A percentile compares a stretch with the other conserved stretches of the same genome.
These are phyloP conservation scores for Pharus latifolius DNA, from an alignment of 176 grass and related monocot species.

Conservation along the genomic window DNA sequence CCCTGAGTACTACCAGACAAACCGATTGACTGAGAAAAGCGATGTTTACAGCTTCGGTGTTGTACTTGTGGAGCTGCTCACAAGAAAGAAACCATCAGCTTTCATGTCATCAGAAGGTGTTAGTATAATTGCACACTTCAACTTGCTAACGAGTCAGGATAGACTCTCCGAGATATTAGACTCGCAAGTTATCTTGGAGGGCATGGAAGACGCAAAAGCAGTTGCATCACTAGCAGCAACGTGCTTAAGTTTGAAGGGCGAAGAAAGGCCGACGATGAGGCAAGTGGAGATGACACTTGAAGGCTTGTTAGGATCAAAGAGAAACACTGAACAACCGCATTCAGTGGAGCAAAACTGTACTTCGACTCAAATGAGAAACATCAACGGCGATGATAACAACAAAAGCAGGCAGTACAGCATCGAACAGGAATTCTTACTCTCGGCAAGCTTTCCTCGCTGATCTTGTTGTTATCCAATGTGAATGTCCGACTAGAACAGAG, in stretches of 20 bases:
- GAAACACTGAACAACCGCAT: background rate
- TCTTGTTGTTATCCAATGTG: background rate
- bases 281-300: conserved; percentile 22
- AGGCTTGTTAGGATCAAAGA: conserved; percentile 5
- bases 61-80: conserved; percentile 25
- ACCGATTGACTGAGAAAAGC: conserved; percentile 10
- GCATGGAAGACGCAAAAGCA: background rate
- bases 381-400: background rate
- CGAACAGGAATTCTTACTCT: conserved; percentile 7
- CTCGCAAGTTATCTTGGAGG: background rate
- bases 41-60: conserved; percentile 36
- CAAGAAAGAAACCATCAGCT: conserved; percentile 12
- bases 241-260: conserved; percentile 11
- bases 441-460: background rate
- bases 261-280: conserved; percentile 20
- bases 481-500: background rate
- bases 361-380: background rate
- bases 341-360: background rate
- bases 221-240: background rate
- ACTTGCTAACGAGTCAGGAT: background rate
- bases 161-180: conserved; percentile 15
- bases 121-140: conserved; percentile 13
- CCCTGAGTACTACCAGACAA: conserved; percentile 27
- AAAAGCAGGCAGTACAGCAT: conserved; percentile 15
- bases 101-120: background rate